Percentiles rank a stretch among this genome's conserved stretches.
These are phyloP conservation scores for Elasticomyces elasticus DNA, from an alignment of 495 filamentous ascomycete species.

Conservation along the genomic window DNA sequence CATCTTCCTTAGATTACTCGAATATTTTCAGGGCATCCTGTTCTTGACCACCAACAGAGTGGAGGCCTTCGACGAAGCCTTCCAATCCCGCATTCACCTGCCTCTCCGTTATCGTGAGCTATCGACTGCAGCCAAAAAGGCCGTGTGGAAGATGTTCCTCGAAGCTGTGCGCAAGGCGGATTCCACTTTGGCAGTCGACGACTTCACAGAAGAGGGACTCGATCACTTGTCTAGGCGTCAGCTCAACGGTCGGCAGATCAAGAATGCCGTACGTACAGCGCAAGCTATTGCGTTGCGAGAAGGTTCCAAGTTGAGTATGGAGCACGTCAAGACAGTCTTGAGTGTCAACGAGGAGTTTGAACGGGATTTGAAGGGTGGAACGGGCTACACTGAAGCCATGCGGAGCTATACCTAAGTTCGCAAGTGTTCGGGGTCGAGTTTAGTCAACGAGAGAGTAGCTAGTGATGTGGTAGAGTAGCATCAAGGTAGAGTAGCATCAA, in stretches of 20 bases:
- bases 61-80: conserved; percentile 61
- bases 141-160: conserved; percentile 79
- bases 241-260: conserved; percentile 91
- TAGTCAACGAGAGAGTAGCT: no score
- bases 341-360: conserved; percentile 78
- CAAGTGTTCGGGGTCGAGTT: no score
- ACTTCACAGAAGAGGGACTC: conserved; percentile 61
- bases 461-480: no score
- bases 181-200: conserved; percentile 43
- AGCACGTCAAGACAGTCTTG: conserved; percentile 72
- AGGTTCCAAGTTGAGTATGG: conserved; percentile 58
- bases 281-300: conserved; percentile 79
- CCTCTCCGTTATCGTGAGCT: conserved; percentile 75
- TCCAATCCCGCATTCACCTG: conserved; percentile 59
- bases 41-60: conserved; percentile 75
- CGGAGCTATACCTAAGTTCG: conserved; percentile 29
- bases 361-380: conserved; percentile 58
- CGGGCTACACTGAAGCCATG: conserved; percentile 57
- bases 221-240: conserved; percentile 56
- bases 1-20: conserved; percentile 39
- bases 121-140: conserved; percentile 61
- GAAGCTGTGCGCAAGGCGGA: conserved; percentile 58
- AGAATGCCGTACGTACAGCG: conserved; percentile 80
- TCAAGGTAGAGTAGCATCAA: no score
- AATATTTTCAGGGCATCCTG: conserved; percentile 73